Base-by-base conservation (phyloP, 140 eudicot genomes). In the Anethum foeniculum region DNA sequence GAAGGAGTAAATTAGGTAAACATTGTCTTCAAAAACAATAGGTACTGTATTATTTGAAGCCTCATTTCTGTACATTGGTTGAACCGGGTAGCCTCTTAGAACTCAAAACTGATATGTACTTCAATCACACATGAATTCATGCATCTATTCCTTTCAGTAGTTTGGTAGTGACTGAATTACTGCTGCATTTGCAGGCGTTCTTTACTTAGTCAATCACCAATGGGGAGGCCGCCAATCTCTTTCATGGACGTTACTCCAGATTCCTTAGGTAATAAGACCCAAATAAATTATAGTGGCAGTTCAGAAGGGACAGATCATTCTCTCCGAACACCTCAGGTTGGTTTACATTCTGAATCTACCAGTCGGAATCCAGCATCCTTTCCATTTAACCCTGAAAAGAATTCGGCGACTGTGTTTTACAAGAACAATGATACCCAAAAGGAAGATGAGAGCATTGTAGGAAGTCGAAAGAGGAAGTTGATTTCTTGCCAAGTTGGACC, bases 151-250 rank as follows among this genome's bases (percentile, higher is more conserved):
- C 49, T 67, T 73, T 6, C 64, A 41, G 54, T 39, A 51, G 60
- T 38, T 54, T 64, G 32, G 43, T 25, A 18, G 7, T 16, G 64
- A 58, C 41, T 30, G 7, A 58, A 13, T 41, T 58, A 38, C 49
- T 58, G n/a, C 14, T 56, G 72, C 71, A 36, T 68, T 84, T 75
- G 83, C 93, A 95, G 99, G 88, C 97, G 97, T 25, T 95, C 99
- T 56, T 88, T 95, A 81, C 96, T 92, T 69, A 90, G 90, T 81
- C 99, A 92, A 86, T 89, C 97, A 81, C 97, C 97, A 78, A 77
- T 81, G 65, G 83, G 41, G 65, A 81, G 82, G 65, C 58, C 52
- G 71, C 88, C 86, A 14, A 64, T 80, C 75, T 65, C 77, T 52
- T 77, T 81, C 12, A 16, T 81, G 23, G 76, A 84, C 39, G 32